These are phyloP conservation scores for Microbotryum lychnidis-dioicae DNA, from an alignment of 1,284 basidiomycete species.

Conservation along the genomic window DNA sequence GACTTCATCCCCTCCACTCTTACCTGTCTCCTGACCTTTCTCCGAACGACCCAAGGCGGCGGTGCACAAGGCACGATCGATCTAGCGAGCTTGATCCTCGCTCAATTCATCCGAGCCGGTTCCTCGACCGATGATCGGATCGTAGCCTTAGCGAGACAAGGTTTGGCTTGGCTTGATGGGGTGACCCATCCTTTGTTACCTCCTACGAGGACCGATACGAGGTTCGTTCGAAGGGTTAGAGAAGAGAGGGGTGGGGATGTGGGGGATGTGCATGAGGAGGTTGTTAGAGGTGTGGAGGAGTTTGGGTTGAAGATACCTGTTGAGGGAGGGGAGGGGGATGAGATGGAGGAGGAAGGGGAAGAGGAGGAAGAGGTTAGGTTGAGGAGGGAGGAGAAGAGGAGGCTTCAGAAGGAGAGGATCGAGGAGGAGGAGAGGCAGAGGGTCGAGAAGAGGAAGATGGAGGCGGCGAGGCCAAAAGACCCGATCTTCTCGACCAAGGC, in stretches of 20 bases:
- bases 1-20: too few species aligned
- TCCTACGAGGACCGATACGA: background rate
- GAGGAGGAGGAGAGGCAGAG: too few species aligned
- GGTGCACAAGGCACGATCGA: too few species aligned
- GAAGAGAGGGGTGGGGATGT: conserved; percentile 10
- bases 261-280: conserved; percentile 4
- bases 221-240: background rate
- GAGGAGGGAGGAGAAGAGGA: too few species aligned
- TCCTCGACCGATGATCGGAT: conserved; percentile 7
- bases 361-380: background rate
- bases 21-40: too few species aligned
- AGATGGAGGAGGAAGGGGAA: background rate
- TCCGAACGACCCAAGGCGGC: too few species aligned
- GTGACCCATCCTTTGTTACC: conserved; percentile 7
- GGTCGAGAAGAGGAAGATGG: too few species aligned
- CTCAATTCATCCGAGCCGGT: background rate
- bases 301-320: conserved; percentile 3
- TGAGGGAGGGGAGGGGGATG: background rate
- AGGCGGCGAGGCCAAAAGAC: too few species aligned
- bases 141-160: conserved; percentile 8
- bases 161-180: conserved; percentile 5
- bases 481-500: conserved; percentile 7
- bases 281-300: background rate
- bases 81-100: too few species aligned
- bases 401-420: too few species aligned